phyloP scores from a whole-genome alignment of 2,329 filamentous ascomycete genomes.

The Fonsecaea pedrosoi region DNA sequence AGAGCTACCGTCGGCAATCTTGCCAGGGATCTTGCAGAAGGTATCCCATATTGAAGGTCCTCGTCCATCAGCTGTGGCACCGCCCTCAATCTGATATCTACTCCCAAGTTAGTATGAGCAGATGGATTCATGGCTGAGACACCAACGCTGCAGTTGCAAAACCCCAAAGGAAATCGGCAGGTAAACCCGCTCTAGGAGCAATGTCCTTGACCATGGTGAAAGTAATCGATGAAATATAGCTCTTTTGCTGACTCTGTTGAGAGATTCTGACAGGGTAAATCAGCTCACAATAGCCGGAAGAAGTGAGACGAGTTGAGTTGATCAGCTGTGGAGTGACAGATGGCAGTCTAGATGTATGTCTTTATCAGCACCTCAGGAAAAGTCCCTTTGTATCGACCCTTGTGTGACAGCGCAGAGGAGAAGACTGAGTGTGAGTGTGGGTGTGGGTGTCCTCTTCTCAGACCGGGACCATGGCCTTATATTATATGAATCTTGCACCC shows the following conservation, averaged over 20 bases:
- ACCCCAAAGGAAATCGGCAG: slow-evolving; percentile 76
- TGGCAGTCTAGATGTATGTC: background rate
- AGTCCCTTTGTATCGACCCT: background rate
- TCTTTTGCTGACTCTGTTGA: background rate
- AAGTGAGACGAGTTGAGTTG: background rate
- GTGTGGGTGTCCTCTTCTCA: background rate
- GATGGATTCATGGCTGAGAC: background rate
- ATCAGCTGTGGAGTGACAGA: background rate
- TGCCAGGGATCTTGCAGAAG: slow-evolving; percentile 81
- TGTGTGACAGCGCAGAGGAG: background rate
- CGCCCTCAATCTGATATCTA: slow-evolving; percentile 89
- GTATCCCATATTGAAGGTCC: slow-evolving; percentile 87
- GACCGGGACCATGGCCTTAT: slow-evolving; percentile 1
- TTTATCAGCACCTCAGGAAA: background rate
- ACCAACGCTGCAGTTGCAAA: slow-evolving; percentile 78
- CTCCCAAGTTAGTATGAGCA: slow-evolving; percentile 13
- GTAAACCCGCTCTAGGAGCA: slow-evolving; percentile 54
- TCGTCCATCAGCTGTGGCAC: slow-evolving; percentile 74
- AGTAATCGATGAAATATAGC: background rate
- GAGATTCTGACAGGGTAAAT: background rate
- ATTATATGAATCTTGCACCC: slow-evolving; percentile 7
- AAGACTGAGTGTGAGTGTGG: background rate
- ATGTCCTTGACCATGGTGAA: slow-evolving; percentile 34
- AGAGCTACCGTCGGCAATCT: slow-evolving; percentile 78
- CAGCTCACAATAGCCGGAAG: background rate